Evolutionary conservation across 352 stramenopile species (phyloP), one percentile per base, ranked within the genome.

Genomic region (Lagenidium sp.): DNA sequence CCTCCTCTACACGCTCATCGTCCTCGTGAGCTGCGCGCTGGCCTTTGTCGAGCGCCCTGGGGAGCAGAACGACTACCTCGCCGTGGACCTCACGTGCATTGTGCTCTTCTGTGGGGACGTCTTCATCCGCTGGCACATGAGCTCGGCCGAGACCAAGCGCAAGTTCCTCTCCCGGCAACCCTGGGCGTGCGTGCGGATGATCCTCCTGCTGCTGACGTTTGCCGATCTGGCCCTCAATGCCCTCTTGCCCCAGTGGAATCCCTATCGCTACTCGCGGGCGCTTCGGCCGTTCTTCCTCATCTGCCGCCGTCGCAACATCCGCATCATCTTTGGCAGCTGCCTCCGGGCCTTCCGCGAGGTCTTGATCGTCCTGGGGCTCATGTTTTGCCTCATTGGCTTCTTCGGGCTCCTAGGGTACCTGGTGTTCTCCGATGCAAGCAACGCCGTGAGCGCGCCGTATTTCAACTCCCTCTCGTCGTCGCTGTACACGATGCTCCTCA

Each of bases 241-340:
- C 24, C 30, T 68, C 6, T 65, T 77, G 18, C 71, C 73, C n/a
- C 25, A 16, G 2, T 50, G 60, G 20, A 85, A 85, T 37, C 71
- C 72, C 35, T 74, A 83, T 49, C 60, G 75, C 2, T 86, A 76
- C 45, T 83, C 75, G 15, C 63, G 75, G 35, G 72, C 75, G 2
- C 39, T 91, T 23, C 54, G 79, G 4, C 79, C 79, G 4, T 91
- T 88, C 47, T 85, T 91, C 41, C 73, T 91, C 53, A 86, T 91
- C 41, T 67, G 73, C 10, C 57, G 79, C 25, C 69, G 79, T 8
- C 65, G 79, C 41, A 91, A 91, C 42, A 82, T 91, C 24, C 79
- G 79, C 36, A 82, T 91, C 36, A 87, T 91, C 41, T 91, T 91
- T 44, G 80, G 67, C 23, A 91, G 79, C 38, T 88, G 79, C 35